Base-by-base conservation (phyloP, 805 yeast species). In the Saturnispora quitensis region DNA sequence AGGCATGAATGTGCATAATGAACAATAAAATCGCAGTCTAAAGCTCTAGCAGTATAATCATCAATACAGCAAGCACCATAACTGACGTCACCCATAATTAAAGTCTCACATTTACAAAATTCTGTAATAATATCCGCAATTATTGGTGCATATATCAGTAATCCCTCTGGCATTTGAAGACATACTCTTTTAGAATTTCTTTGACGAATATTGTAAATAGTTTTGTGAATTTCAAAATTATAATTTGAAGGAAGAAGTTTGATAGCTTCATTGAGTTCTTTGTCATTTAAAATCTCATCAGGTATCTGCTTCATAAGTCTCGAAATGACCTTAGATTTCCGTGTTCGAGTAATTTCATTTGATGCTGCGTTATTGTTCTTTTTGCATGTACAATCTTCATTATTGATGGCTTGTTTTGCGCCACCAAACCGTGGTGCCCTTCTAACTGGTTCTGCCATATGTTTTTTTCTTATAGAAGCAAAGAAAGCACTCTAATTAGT, bases 1-100 rank as follows among this genome's bases (percentile, higher is more conserved):
- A 93, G 73, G 68, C 99, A 93, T 7, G 96, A 89, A 66, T 93
- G 99, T 1, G 99, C 99, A 68, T 93, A 93, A 68, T 93, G 99
- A 13, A 91, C 89, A 54, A 93, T 82, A 61, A 90, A 85, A 63
- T 93, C 99, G 69, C 99, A 93, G 47, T 86, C 96, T 27, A 93
- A 68, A 0, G 98, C 82, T 56, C 90, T 74, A 2, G 99, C 99
- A 0, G 99, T 90, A 64, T 75, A 93, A 63, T 93, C 99, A 65
- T 93, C 99, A 45, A 93, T 89, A 69, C 99, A 93, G 65, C 99
- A 93, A 0, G 99, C 99, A 43, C 99, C 99, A 62, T 93, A 93
- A 0, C 97, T 88, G 0, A 93, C 99, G 66, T 93, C 99, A 2
- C 99, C 99, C 99, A 93, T 93, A 2, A 91, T 93, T 1, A 93